Conservation (phyloP, 2,329 filamentous ascomycete species). For the Fusarium duplospermum region DNA sequence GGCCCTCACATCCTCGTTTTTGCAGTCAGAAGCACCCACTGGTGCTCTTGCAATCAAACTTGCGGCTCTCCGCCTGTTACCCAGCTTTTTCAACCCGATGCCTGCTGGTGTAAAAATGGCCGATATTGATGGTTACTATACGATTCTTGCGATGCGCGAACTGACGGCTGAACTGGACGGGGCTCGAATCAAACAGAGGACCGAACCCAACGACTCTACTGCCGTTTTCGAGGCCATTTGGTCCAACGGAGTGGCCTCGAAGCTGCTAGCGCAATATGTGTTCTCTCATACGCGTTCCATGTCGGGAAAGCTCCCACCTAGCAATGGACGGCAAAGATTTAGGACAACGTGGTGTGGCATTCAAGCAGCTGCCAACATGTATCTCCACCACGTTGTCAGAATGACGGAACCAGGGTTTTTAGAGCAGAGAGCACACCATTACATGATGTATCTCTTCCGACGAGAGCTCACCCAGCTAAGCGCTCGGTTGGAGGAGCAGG, state of each 20-base stretch:
- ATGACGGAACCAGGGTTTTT: neutral
- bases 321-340: neutral
- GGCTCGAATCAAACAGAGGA: neutral
- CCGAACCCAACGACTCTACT: neutral
- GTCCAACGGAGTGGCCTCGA: neutral
- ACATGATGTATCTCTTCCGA: conserved; percentile 1
- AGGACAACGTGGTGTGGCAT: neutral
- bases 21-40: neutral
- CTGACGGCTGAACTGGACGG: neutral
- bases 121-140: neutral
- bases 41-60: neutral
- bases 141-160: neutral
- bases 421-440: neutral
- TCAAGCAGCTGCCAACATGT: neutral
- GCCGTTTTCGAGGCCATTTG: neutral
- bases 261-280: neutral
- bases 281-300: neutral
- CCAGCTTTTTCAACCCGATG: neutral
- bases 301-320: neutral
- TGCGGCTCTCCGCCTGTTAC: neutral
- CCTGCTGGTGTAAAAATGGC: neutral
- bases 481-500: neutral
- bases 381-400: neutral
- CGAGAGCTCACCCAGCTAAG: neutral
- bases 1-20: neutral